phyloP scores from a whole-genome alignment of 176 grass and related monocot genomes.

The Elaeis guineensis region DNA sequence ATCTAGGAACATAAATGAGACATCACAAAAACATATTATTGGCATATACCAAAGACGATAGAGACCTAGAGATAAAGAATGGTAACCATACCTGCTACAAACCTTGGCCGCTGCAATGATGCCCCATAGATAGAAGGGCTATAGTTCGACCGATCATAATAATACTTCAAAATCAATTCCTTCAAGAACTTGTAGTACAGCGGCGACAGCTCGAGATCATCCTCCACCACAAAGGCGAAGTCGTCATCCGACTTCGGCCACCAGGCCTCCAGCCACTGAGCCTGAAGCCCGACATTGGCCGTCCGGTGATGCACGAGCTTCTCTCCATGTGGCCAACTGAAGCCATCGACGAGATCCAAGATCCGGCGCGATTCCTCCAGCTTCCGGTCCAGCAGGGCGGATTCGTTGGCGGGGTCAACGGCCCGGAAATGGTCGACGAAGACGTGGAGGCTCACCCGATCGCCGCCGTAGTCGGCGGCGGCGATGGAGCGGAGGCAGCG shows the following conservation, averaged over 20 bases:
- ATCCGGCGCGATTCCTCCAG: slow-evolving; percentile 50
- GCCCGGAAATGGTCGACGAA: slow-evolving; percentile 56
- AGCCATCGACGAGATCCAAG: slow-evolving; percentile 39
- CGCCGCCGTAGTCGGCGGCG: slow-evolving; percentile 60
- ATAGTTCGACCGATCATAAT: slow-evolving; percentile 74
- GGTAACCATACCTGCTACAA: slow-evolving; percentile 60
- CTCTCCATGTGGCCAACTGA: slow-evolving; percentile 68
- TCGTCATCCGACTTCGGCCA: slow-evolving; percentile 88
- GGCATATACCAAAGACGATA: not conserved
- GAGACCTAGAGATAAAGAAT: not conserved
- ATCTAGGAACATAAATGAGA: too few species aligned
- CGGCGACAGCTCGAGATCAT: slow-evolving; percentile 84
- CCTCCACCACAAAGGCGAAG: slow-evolving; percentile 91
- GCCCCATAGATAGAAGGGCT: slow-evolving; percentile 66
- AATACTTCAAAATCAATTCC: slow-evolving; percentile 53
- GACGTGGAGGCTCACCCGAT: slow-evolving; percentile 72
- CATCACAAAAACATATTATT: too few species aligned
- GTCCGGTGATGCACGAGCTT: slow-evolving; percentile 62
- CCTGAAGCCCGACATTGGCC: slow-evolving; percentile 69
- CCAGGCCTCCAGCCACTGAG: slow-evolving; percentile 96
- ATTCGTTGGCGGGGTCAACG: slow-evolving; percentile 15
- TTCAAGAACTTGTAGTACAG: slow-evolving; percentile 79
- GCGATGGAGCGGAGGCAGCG: slow-evolving; percentile 81
- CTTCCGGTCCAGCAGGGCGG: not conserved
- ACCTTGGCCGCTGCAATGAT: slow-evolving; percentile 81